Conservation (phyloP, 306 rosid species). For the Potentilla sterilis region DNA sequence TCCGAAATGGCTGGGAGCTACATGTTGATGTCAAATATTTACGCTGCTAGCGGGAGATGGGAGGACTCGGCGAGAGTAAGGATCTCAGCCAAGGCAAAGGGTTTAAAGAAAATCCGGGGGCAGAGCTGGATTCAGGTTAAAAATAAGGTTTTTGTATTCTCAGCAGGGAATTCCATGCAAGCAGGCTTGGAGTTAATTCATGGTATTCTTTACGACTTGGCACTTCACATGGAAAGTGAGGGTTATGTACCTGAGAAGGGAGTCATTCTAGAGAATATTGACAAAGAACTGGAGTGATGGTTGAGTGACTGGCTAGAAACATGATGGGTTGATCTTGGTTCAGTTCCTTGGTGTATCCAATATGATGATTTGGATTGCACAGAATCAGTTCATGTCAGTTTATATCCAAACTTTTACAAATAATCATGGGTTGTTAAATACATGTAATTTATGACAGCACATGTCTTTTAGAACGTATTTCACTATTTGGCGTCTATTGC, state of each 20-base stretch:
- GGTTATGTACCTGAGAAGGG: slow-evolving; percentile 18
- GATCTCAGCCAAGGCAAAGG: slow-evolving; percentile 62
- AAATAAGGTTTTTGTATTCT: slow-evolving; percentile 56
- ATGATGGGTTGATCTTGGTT: neutral
- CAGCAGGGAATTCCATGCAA: slow-evolving; percentile 52
- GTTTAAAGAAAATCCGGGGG: slow-evolving; percentile 63
- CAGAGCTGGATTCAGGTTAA: slow-evolving; percentile 84
- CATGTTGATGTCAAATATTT: slow-evolving; percentile 77
- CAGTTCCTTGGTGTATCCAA: neutral
- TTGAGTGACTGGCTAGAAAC: slow-evolving; percentile 29
- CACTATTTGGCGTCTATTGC: neutral
- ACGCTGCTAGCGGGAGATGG: slow-evolving; percentile 79
- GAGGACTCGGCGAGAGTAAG: slow-evolving; percentile 79
- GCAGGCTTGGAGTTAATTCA: slow-evolving; percentile 42
- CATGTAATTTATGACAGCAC: neutral
- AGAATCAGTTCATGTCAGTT: neutral
- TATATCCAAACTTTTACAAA: neutral
- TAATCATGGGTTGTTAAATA: neutral
- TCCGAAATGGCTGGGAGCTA: slow-evolving; percentile 54
- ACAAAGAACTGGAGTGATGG: slow-evolving; percentile 16
- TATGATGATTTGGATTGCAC: neutral
- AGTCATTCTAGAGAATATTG: slow-evolving; percentile 28
- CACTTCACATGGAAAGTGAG: slow-evolving; percentile 56
- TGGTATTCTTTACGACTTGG: slow-evolving; percentile 51
- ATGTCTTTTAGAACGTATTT: neutral